Evolutionary conservation across 2,329 filamentous ascomycete genomes (phyloP).

Genomic region (Rutstroemia sydowiana): DNA sequence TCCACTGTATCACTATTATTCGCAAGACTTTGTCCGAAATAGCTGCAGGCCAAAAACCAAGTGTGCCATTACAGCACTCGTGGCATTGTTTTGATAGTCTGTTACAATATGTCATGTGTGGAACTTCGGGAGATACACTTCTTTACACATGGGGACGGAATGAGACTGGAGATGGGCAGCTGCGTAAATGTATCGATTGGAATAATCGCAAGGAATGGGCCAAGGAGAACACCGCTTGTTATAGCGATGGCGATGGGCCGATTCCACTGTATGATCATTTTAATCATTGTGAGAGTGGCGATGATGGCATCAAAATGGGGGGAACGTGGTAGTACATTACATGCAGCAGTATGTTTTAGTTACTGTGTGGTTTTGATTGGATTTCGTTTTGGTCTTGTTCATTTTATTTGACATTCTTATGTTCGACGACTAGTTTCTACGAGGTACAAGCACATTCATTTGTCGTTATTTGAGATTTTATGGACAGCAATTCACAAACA

Average conservation of each 20-base stretch:
- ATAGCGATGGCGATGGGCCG: neutral
- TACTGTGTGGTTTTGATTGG: too few relatives aligned
- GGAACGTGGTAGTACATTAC: neutral
- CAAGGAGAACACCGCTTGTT: neutral
- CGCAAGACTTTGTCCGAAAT: neutral
- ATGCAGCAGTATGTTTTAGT: too few relatives aligned
- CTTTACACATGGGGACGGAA: neutral
- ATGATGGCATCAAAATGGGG: neutral
- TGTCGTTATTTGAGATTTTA: too few relatives aligned
- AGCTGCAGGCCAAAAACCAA: neutral
- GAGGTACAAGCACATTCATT: too few relatives aligned
- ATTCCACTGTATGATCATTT: neutral
- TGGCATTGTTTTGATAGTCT: neutral
- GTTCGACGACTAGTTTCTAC: too few relatives aligned
- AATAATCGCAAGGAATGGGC: neutral
- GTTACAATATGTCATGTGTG: neutral
- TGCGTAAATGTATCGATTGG: neutral
- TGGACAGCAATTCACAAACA: too few relatives aligned
- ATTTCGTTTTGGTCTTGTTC: too few relatives aligned
- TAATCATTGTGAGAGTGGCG: neutral
- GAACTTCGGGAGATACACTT: neutral
- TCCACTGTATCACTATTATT: neutral
- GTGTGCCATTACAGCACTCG: neutral
- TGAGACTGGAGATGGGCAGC: neutral
- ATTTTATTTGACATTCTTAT: too few relatives aligned